Percentiles rank a stretch among this genome's conserved stretches.
These are phyloP conservation scores for Plasmopara halstedii DNA, from an alignment of 352 stramenopile genomes.

Conservation along the genomic window DNA sequence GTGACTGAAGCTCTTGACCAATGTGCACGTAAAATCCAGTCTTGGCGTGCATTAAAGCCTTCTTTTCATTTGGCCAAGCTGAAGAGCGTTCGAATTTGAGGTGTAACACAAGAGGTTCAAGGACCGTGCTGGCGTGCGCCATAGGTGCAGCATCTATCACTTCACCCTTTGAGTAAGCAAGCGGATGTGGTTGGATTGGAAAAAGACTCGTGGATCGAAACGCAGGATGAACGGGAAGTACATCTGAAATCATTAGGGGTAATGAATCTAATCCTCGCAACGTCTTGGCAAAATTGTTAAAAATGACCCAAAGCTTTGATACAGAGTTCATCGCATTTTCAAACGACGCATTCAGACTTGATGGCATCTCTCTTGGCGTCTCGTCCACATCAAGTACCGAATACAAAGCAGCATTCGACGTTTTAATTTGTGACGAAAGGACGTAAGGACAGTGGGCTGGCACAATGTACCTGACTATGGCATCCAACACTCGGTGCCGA, in stretches of 20 bases:
- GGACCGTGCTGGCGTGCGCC: conserved; percentile 59
- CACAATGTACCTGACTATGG: conserved; percentile 71
- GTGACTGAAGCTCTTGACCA: conserved; percentile 65
- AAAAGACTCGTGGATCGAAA: conserved; percentile 87
- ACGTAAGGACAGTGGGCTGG: conserved; percentile 59
- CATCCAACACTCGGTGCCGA: conserved; percentile 61
- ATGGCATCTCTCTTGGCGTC: conserved; percentile 27
- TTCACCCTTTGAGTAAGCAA: conserved; percentile 76
- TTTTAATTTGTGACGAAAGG: conserved; percentile 45
- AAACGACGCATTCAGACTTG: conserved; percentile 33
- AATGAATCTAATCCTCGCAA: conserved; percentile 73
- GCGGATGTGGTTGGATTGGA: conserved; percentile 72
- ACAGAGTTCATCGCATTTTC: conserved; percentile 74
- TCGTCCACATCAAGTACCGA: conserved; percentile 57
- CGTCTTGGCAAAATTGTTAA: conserved; percentile 73
- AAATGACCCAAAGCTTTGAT: conserved; percentile 67
- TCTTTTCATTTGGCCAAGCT: conserved; percentile 78
- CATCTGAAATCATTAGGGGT: conserved; percentile 79
- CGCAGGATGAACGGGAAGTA: conserved; percentile 65
- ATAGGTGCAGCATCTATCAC: conserved; percentile 43
- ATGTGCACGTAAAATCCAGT: conserved; percentile 88
- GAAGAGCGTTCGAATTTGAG: conserved; percentile 82
- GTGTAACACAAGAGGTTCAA: conserved; percentile 66
- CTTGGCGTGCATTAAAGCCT: conserved; percentile 75
- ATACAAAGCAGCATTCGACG: conserved; percentile 68